Conservation (phyloP, 169 alveolate genomes). For the Babesia ovis region DNA sequence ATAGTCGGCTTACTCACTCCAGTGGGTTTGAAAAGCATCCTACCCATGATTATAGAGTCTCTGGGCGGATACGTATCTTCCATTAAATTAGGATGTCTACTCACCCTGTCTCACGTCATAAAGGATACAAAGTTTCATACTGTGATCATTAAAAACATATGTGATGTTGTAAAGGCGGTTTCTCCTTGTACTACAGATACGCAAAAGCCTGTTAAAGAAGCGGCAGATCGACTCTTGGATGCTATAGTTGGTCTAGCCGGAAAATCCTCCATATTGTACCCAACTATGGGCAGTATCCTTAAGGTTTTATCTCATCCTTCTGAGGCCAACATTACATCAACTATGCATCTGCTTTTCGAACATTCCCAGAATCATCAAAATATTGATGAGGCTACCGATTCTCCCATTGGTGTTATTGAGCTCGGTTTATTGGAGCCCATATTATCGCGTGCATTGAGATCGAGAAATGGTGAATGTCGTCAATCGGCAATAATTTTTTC, state of each 20-base stretch:
- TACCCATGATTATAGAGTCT: constrained; percentile 11
- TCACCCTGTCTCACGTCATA: constrained; percentile 22
- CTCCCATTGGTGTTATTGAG: constrained; percentile 22
- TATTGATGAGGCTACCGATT: background rate
- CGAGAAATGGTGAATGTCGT: constrained; percentile 36
- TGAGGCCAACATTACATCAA: constrained; percentile 12
- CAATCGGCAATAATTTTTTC: constrained; percentile 24
- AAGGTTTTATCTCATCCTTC: constrained; percentile 43
- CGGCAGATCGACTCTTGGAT: constrained; percentile 35
- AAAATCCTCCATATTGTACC: constrained; percentile 13
- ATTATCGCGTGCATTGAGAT: constrained; percentile 27
- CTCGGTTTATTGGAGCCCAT: constrained; percentile 54
- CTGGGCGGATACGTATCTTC: background rate
- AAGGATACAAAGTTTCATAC: constrained; percentile 5
- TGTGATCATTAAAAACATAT: constrained; percentile 27
- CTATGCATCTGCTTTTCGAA: constrained; percentile 27
- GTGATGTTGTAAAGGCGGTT: constrained; percentile 26
- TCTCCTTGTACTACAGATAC: constrained; percentile 52
- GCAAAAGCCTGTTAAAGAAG: constrained; percentile 24
- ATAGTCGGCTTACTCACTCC: constrained; percentile 19
- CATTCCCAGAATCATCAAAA: constrained; percentile 4
- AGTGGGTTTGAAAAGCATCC: constrained; percentile 26
- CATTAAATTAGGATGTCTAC: constrained; percentile 30
- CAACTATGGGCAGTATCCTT: constrained; percentile 30
- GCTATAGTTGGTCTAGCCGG: constrained; percentile 36